Base-by-base conservation (phyloP, 2,329 filamentous ascomycete genomes). In the Ophiosphaerella narmari region DNA sequence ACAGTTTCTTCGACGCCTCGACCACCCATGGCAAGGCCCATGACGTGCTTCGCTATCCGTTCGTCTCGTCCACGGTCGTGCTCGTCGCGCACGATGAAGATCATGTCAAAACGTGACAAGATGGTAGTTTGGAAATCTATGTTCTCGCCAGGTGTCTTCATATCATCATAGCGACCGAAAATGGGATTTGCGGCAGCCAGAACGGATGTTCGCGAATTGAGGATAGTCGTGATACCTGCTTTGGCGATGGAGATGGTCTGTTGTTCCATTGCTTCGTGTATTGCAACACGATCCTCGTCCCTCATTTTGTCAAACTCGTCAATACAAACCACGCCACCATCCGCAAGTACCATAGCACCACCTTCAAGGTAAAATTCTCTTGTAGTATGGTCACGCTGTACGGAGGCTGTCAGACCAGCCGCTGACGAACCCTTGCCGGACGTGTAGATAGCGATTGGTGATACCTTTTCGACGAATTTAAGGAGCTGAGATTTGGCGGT, bases 251-350 rank as follows among this genome's bases (percentile, higher is more conserved):
- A 97, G 54, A 99, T 99, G 0, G 94, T 99, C 75, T 99, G 94
- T 77, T 99, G 94, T 73, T 99, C 94, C 94, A 99, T 99, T 50
- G 94, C 94, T 82, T 99, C 94, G 80, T 99, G 94, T 60, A 99
- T 99, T 2, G 94, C 94, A 6, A 97, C 94, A 63, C 94, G 85
- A 66, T 99, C 94, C 74, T 99, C 94, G 70, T 99, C 94, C 55
- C 94, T 84, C 94, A 99, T 99, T 80, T 99, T 99, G 78, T 99
- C 94, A 70, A 99, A 99, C 76, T 99, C 94, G 70, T 99, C 94
- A 63, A 99, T 99, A 74, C 94, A 97, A 8, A 97, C 94, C 1
- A 97, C 93, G 64, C 94, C 94, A 2, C 92, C 92, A 61, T 99
- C 94, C 4, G 94, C 94, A 14, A 99, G 84, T 3, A 99, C 94